Base-by-base conservation (phyloP, 805 yeast genomes). In the Yamadazyma laniorum region DNA sequence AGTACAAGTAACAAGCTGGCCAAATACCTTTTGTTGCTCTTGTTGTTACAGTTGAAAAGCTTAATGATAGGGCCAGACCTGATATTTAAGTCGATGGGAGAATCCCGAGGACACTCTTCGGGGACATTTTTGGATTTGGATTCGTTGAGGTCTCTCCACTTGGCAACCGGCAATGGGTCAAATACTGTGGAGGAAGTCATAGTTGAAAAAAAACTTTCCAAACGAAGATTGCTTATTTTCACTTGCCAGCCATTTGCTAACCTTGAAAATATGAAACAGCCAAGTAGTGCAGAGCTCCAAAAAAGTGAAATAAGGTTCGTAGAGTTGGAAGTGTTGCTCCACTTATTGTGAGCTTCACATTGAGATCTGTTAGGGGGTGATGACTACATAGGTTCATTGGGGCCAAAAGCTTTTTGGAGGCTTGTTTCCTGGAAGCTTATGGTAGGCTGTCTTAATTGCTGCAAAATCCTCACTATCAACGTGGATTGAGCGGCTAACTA, bases 51-150 rank as follows among this genome's bases (percentile, higher is more conserved):
- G 5, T 83, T 89, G 42, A 79, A 63, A 33, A 82, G 74, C 40
- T 93, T 69, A 34, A 90, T 61, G 21, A 82, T 65, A 0, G 98
- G 98, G 2, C 98, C 98, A 55, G 86, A 80, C 34, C 70, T 63
- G 15, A 81, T 65, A 27, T 74, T 70, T n/a, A 70, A 39, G 6
- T 59, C 61, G 23, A 59, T 37, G 12, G 53, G 52, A 7, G 51
- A 55, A 2, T 51, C 49, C 7, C 40, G 42, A 2, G 74, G 74
- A 30, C 54, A 45, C 21, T 46, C 37, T 12, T 52, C 52, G 13
- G 72, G 71, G 5, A 58, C 58, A 16, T 50, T 13, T 28, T 44
- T 29, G 27, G 37, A 14, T 16, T 48, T 38, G 17, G 40, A 33
- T 28, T 51, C 45, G 37, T 63, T 63, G 44, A 64, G 43, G 12